Conservation (phyloP, 441 rosid genomes). For the Syzygium malaccense region DNA sequence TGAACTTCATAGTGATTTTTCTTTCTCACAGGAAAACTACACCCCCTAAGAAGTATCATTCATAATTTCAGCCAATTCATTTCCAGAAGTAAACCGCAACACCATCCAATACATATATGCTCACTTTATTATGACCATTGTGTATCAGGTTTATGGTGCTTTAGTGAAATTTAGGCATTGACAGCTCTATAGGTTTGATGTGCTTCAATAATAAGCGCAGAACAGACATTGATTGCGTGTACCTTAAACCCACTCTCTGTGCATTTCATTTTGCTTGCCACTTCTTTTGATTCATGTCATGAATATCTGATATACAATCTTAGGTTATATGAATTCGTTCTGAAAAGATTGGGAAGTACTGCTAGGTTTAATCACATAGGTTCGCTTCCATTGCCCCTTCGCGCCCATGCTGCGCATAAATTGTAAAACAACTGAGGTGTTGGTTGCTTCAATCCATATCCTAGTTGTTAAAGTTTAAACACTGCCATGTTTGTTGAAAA, state of each 20-base stretch:
- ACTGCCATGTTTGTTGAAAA: neutral
- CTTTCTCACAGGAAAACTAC: neutral
- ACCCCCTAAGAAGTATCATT: neutral
- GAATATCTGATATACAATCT: neutral
- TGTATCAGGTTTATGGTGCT: neutral
- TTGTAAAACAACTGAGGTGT: neutral
- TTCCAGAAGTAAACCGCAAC: neutral
- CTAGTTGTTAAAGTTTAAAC: neutral
- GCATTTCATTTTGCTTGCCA: neutral
- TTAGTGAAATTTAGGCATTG: neutral
- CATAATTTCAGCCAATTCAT: neutral
- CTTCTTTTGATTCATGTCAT: neutral
- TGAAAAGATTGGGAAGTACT: neutral
- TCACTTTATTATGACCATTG: neutral
- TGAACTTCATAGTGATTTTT: neutral
- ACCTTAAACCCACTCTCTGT: neutral
- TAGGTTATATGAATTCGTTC: rapidly evolving
- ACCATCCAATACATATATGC: neutral
- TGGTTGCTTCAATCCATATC: neutral
- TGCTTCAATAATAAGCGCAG: neutral
- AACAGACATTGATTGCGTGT: neutral
- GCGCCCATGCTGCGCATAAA: neutral
- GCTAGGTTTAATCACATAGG: neutral
- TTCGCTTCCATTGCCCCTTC: neutral
- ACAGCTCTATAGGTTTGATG: neutral